Evolutionary conservation across 768 basidiomycete genomes (phyloP).

Genomic region (Russula brevipes): DNA sequence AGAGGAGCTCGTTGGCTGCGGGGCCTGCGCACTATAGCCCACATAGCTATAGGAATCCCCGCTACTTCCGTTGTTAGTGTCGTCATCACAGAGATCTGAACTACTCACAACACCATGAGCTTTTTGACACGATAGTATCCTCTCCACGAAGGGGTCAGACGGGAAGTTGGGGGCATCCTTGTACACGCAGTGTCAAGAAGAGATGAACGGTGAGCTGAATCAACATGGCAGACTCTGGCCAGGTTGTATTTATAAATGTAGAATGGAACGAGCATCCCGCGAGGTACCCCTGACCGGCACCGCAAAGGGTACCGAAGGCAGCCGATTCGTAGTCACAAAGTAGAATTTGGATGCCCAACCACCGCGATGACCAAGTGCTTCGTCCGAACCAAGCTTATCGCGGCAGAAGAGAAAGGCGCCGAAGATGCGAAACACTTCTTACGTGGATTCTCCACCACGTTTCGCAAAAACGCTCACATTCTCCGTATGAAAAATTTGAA

Average conservation of each 20-base stretch:
- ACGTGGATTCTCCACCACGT: neutral
- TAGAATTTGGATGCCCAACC: too few relatives aligned
- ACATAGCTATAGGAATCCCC: constrained; percentile 22
- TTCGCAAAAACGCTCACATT: neutral
- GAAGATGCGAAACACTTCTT: neutral
- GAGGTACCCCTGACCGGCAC: too few relatives aligned
- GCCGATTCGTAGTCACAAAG: too few relatives aligned
- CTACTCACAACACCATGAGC: constrained; percentile 20
- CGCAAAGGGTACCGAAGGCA: too few relatives aligned
- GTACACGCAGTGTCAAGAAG: neutral
- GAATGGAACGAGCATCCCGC: too few relatives aligned
- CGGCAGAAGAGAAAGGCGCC: neutral
- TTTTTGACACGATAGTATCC: constrained; percentile 17
- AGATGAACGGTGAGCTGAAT: neutral
- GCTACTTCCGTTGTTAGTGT: constrained; percentile 2
- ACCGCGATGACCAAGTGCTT: neutral
- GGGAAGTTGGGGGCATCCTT: constrained; percentile 15
- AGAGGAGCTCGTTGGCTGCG: constrained; percentile 15
- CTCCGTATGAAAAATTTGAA: neutral
- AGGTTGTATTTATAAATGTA: neutral
- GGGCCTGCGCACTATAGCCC: constrained; percentile 20
- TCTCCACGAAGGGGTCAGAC: constrained; percentile 20
- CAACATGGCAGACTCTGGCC: neutral
- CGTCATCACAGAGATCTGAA: neutral
- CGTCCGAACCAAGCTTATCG: neutral